Percentiles rank a stretch among this genome's conserved stretches.
Conservation (phyloP, 2,329 filamentous ascomycete genomes). For the Neofusicoccum cordaticola region DNA sequence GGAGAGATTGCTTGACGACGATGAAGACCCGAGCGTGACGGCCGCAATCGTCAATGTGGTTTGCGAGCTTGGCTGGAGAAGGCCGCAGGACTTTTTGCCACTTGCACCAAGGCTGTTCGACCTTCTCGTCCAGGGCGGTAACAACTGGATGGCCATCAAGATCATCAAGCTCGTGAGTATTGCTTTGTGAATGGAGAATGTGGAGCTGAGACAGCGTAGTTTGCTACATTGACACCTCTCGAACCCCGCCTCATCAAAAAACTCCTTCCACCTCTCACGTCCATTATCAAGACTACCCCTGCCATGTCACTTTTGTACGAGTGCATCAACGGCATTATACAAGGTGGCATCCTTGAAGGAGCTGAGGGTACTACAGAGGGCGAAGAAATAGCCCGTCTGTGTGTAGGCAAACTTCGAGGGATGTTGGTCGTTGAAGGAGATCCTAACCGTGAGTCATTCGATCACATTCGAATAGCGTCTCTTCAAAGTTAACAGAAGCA, state of each 20-base stretch:
- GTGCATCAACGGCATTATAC: conserved; percentile 97
- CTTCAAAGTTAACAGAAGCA: conserved; percentile 33
- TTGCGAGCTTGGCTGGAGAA: conserved; percentile 90
- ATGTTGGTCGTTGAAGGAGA: conserved; percentile 95
- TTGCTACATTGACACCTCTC: conserved; percentile 88
- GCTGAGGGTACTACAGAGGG: conserved; percentile 76
- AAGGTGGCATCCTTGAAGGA: conserved; percentile 86
- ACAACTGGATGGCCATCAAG: conserved; percentile 99
- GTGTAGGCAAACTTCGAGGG: conserved; percentile 85
- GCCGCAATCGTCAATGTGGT: conserved; percentile 96
- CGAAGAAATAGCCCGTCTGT: conserved; percentile 88
- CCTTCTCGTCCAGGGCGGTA: conserved; percentile 82
- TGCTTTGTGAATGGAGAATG: background rate
- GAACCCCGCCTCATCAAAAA: conserved; percentile 91
- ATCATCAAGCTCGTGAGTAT: conserved; percentile 83
- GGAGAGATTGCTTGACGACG: conserved; percentile 83
- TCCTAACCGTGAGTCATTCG: conserved; percentile 70
- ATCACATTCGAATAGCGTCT: background rate
- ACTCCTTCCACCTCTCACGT: conserved; percentile 82
- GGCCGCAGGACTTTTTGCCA: conserved; percentile 89
- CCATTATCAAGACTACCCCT: conserved; percentile 88
- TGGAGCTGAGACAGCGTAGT: conserved; percentile 53
- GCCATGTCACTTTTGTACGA: conserved; percentile 99
- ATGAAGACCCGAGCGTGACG: conserved; percentile 89
- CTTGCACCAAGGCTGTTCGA: conserved; percentile 90